Conservation (phyloP, 225 moss, liverwort and hornwort species). For the Asterella californica region DNA sequence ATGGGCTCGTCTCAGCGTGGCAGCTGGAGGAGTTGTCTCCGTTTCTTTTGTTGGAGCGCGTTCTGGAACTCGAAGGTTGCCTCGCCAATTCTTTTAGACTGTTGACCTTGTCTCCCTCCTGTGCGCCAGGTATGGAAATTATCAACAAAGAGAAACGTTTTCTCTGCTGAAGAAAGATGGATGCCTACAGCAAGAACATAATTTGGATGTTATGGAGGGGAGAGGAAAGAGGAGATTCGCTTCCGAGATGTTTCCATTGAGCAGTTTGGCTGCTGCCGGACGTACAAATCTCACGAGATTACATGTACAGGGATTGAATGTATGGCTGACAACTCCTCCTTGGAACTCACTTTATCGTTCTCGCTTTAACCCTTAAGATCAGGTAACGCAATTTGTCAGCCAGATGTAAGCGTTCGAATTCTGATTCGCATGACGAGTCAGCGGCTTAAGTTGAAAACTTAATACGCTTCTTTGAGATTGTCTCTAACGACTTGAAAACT, state of each 20-base stretch:
- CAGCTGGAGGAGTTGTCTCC: conserved; percentile 11
- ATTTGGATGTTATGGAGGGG: not conserved
- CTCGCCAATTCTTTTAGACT: not conserved
- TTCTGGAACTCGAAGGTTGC: not conserved
- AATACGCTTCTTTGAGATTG: not conserved
- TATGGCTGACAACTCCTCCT: not conserved
- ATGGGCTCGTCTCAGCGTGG: not conserved
- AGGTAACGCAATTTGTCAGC: not conserved
- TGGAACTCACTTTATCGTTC: not conserved
- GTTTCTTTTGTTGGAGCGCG: conserved; percentile 7
- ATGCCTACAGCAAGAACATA: not conserved
- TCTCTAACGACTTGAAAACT: not conserved
- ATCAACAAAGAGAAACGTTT: not conserved
- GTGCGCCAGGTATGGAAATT: not conserved
- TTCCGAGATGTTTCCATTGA: not conserved
- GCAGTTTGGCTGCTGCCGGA: not conserved
- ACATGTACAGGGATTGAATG: not conserved
- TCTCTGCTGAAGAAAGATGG: not conserved
- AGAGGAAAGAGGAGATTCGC: not conserved
- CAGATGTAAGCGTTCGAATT: not conserved
- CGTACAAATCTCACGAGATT: not conserved
- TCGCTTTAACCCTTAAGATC: not conserved
- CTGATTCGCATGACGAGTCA: not conserved
- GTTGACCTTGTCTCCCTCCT: not conserved
- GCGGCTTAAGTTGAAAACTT: not conserved